phyloP scores from a whole-genome alignment of 495 filamentous ascomycete genomes.

The Cercophora scortea region DNA sequence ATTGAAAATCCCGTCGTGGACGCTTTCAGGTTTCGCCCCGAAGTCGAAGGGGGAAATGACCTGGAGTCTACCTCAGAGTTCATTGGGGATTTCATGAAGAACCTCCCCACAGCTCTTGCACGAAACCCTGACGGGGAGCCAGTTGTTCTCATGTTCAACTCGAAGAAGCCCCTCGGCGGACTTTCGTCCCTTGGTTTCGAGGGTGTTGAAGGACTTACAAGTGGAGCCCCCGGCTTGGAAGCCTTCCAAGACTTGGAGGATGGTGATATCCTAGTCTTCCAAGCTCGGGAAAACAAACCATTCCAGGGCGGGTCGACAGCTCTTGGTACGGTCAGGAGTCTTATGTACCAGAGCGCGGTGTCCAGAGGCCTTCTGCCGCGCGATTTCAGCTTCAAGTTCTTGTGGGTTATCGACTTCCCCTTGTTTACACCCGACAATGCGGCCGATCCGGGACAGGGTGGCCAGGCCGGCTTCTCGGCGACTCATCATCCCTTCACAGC shows the following conservation, averaged over 20 bases:
- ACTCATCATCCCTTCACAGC: slow-evolving; percentile 98
- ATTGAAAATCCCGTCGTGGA: slow-evolving; percentile 60
- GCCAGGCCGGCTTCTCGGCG: slow-evolving; percentile 67
- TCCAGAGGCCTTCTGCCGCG: slow-evolving; percentile 46
- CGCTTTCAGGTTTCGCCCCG: slow-evolving; percentile 54
- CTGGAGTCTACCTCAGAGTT: slow-evolving; percentile 38
- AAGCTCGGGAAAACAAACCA: slow-evolving; percentile 59
- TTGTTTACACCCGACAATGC: slow-evolving; percentile 71
- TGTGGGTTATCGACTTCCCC: slow-evolving; percentile 87
- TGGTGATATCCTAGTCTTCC: slow-evolving; percentile 71
- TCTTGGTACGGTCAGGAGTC: slow-evolving; percentile 68
- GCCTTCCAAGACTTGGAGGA: slow-evolving; percentile 28
- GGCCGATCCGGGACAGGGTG: slow-evolving; percentile 74
- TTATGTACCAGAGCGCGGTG: slow-evolving; percentile 61
- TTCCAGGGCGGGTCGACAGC: slow-evolving; percentile 65
- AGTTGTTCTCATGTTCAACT: slow-evolving; percentile 66
- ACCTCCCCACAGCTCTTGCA: slow-evolving; percentile 51
- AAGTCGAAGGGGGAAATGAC: slow-evolving; percentile 8
- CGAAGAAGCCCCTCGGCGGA: slow-evolving; percentile 60
- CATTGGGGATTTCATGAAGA: slow-evolving; percentile 59
- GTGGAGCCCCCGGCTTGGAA: slow-evolving; percentile 5
- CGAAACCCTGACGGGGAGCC: slow-evolving; percentile 63
- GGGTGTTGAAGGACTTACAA: slow-evolving; percentile 45
- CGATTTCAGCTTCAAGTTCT: slow-evolving; percentile 52
- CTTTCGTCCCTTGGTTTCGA: slow-evolving; percentile 70